phyloP scores from a whole-genome alignment of 1,284 basidiomycete species.

The Malassezia dermatis region DNA sequence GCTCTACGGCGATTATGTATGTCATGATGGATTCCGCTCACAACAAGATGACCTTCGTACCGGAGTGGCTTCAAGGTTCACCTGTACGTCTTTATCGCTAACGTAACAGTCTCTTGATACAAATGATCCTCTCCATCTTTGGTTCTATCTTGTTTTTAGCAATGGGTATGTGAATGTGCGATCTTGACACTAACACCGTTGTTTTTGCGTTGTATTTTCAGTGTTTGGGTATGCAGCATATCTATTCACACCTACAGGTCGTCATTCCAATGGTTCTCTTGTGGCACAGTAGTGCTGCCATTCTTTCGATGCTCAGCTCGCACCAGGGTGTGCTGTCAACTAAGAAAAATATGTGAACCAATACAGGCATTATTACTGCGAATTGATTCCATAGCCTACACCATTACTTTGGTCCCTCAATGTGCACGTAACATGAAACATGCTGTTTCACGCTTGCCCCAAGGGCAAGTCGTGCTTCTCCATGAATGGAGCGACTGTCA shows the following conservation, averaged over 20 bases:
- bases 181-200: not conserved
- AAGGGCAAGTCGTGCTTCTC: not conserved
- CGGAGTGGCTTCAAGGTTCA: slow-evolving; percentile 33
- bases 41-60: slow-evolving; percentile 37
- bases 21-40: not conserved
- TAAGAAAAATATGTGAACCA: not conserved
- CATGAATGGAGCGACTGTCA: not conserved
- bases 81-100: not conserved
- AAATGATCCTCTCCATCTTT: slow-evolving; percentile 4
- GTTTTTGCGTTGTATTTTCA: not conserved
- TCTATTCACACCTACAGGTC: not conserved
- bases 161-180: slow-evolving; percentile 3
- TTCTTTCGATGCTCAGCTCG: not conserved
- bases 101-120: slow-evolving; percentile 6
- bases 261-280: slow-evolving; percentile 5
- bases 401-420: not conserved
- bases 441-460: not conserved
- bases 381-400: not conserved
- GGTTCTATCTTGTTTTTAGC: slow-evolving; percentile 8
- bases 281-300: not conserved
- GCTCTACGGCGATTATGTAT: slow-evolving; percentile 31
- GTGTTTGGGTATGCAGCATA: slow-evolving; percentile 3
- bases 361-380: not conserved
- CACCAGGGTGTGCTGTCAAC: not conserved
- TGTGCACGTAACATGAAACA: not conserved